Evolutionary conservation across 2,329 filamentous ascomycete species (phyloP), one percentile per base, ranked within the genome.

Genomic region (Penicillium sp.): DNA sequence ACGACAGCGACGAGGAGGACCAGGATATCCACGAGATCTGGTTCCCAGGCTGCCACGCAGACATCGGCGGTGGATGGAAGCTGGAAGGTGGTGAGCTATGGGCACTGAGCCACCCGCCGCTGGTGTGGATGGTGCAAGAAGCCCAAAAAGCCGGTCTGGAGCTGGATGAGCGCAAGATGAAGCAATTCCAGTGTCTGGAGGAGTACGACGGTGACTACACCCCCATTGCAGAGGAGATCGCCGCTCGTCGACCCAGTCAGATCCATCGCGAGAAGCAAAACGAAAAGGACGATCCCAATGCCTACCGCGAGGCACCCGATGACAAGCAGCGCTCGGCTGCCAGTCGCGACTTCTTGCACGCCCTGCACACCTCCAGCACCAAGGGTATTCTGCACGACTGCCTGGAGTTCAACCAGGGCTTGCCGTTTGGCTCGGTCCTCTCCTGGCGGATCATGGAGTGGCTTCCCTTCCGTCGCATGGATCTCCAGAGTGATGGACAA

Each of bases 401-500:
- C 3, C 75, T 90, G 0, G 70, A 77, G 40, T 87, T 81, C 57
- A 74, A 76, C 10, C 77, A 79, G 10, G 86, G 86, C 0, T 71
- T 86, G 3, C 65, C 74, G 0, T 50, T 54, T 20, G 45, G 71
- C 3, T 78, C 81, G 0, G 85, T 88, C 0, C 56, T 84, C 0
- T 77, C 76, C 2, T 91, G 87, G 87, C 85, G 82, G 28, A 64
- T 87, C 18, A 87, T 91, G 86, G 87, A 91, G 60, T 89, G 85
- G 63, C 72, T 91, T 20, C 87, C 87, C 0, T 90, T 91, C 69
- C 78, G 85, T 1, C 76, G 87, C 20, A 90, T 93, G 85, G 87
- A 91, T 56, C 70, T 91, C 6, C 81, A 82, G 51, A 49, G 72
- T 0, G 84, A 90, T 51, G 86, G 86, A 0, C 81, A 80, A 0